Evolutionary conservation across 192 early-diverging fungal species (phyloP).

Genomic region (Physocladia obscura): DNA sequence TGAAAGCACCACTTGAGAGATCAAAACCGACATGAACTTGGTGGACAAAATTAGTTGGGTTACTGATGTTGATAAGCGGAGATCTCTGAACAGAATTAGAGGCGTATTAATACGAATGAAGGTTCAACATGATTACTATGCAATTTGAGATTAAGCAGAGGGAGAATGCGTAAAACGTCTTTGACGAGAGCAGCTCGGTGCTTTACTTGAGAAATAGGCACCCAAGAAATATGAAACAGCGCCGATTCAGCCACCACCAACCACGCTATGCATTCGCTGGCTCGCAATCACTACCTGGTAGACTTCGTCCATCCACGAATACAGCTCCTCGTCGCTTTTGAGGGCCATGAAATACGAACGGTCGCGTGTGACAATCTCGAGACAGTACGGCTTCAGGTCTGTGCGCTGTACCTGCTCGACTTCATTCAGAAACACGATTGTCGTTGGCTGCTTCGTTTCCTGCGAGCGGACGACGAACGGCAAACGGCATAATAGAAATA

Average conservation of each 20-base stretch:
- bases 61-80: constrained; percentile 71
- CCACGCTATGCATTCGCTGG: neutral
- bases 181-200: too few relatives aligned
- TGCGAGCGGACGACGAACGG: neutral
- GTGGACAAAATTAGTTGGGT: constrained; percentile 83
- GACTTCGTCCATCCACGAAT: constrained; percentile 97
- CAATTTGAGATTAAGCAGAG: too few relatives aligned
- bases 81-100: constrained; percentile 66
- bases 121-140: too few relatives aligned
- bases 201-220: too few relatives aligned
- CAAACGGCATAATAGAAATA: too few relatives aligned
- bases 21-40: constrained; percentile 72
- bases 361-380: constrained; percentile 91
- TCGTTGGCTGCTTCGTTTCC: constrained; percentile 47
- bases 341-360: constrained; percentile 89
- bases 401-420: constrained; percentile 83
- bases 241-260: neutral
- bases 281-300: constrained; percentile 65
- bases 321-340: constrained; percentile 94
- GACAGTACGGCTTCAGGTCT: constrained; percentile 88
- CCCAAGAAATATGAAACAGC: too few relatives aligned
- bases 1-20: constrained; percentile 47
- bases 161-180: too few relatives aligned
- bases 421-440: constrained; percentile 89
- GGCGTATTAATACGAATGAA: too few relatives aligned